phyloP scores from a whole-genome alignment of 768 basidiomycete species.

The Pilatotrama ljubarskyi region DNA sequence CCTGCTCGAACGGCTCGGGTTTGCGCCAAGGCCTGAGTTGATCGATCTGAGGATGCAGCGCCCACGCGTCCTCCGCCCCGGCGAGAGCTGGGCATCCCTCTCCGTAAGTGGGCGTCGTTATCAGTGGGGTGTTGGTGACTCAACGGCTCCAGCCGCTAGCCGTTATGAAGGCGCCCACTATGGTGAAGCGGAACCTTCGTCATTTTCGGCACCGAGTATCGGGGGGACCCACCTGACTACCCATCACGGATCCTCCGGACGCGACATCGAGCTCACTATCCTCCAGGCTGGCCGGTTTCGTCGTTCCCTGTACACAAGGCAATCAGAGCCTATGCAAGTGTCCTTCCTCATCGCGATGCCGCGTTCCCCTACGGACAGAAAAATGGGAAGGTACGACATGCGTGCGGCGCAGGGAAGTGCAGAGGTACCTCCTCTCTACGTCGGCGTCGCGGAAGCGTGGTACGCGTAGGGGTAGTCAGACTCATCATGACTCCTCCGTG shows the following conservation, averaged over 20 bases:
- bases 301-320: neutral
- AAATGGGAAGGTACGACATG: neutral
- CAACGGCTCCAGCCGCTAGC: neutral
- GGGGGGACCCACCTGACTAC: neutral
- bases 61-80: too few species aligned
- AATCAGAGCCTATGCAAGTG: neutral
- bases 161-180: neutral
- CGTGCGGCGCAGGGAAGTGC: neutral
- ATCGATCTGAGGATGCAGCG: neutral
- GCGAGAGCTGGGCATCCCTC: neutral
- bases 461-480: neutral
- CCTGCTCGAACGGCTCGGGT: neutral
- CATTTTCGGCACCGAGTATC: too few species aligned
- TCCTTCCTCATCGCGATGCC: slow-evolving; percentile 7
- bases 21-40: neutral
- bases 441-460: neutral
- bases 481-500: neutral
- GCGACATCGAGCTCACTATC: too few species aligned
- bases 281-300: neutral
- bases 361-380: too few species aligned
- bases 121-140: neutral
- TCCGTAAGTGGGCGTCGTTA: neutral
- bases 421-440: neutral
- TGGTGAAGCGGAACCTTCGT: neutral
- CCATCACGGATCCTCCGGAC: neutral